These are phyloP conservation scores for Coniochaeta hoffmannii DNA, from an alignment of 2,329 filamentous ascomycete genomes.

Conservation along the genomic window DNA sequence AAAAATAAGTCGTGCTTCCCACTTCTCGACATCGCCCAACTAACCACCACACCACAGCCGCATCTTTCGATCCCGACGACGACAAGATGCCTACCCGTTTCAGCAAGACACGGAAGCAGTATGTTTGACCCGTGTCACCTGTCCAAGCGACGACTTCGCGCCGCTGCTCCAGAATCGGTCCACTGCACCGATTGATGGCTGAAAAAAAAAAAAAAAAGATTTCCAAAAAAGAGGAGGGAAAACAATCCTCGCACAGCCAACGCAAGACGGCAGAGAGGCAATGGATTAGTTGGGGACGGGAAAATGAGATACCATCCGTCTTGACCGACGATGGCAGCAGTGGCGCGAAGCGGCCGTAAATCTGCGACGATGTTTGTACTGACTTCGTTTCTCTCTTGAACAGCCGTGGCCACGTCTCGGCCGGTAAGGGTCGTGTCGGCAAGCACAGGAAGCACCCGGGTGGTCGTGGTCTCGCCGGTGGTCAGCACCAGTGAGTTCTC, in stretches of 20 bases:
- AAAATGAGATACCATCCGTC: not conserved
- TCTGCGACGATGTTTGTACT: conserved; percentile 46
- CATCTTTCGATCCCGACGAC: not conserved
- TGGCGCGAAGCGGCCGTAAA: conserved; percentile 3
- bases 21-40: not conserved
- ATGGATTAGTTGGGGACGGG: not conserved
- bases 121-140: conserved; percentile 31
- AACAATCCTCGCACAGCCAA: not conserved
- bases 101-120: conserved; percentile 73
- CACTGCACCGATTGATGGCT: not conserved
- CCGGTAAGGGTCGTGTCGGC: conserved; percentile 96
- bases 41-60: conserved; percentile 1
- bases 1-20: not conserved
- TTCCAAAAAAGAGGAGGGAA: not conserved
- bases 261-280: not conserved
- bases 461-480: conserved; percentile 89
- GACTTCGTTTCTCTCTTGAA: conserved; percentile 21
- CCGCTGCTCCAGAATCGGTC: not conserved
- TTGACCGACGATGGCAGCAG: conserved; percentile 3
- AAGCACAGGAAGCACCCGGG: conserved; percentile 93
- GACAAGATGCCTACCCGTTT: conserved; percentile 56
- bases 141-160: not conserved
- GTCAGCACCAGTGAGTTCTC: conserved; percentile 43
- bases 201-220: too few species aligned
- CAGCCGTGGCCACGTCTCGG: conserved; percentile 95